phyloP scores from a whole-genome alignment of 1,284 basidiomycete genomes.

The Dichomitus squalens region DNA sequence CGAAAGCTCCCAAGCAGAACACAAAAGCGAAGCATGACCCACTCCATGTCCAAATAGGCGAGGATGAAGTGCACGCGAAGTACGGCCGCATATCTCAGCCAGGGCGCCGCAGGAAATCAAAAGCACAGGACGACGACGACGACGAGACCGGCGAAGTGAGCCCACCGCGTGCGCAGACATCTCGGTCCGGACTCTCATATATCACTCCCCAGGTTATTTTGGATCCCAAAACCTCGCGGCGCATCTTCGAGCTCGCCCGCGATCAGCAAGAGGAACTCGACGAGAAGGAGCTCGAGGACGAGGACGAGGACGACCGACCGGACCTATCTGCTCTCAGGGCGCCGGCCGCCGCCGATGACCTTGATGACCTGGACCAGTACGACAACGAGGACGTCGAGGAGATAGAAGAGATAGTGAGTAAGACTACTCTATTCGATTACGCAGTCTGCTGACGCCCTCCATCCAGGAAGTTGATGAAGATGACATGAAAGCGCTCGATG shows the following conservation, averaged over 20 bases:
- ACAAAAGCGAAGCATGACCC: constrained; percentile 79
- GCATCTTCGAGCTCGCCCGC: constrained; percentile 91
- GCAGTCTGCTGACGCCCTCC: constrained; percentile 7
- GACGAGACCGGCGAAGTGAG: constrained; percentile 59
- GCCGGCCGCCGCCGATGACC: constrained; percentile 37
- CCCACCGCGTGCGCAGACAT: background rate
- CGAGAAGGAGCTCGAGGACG: constrained; percentile 50
- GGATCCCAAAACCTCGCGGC: constrained; percentile 85
- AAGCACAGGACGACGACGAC: constrained; percentile 44
- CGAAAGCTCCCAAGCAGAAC: constrained; percentile 53
- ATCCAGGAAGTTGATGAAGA: constrained; percentile 85
- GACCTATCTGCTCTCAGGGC: constrained; percentile 37
- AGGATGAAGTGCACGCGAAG: constrained; percentile 74
- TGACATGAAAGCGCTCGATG: constrained; percentile 85
- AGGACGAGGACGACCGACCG: constrained; percentile 41
- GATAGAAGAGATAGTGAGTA: constrained; percentile 63
- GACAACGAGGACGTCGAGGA: constrained; percentile 51
- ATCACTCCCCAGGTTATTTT: constrained; percentile 60
- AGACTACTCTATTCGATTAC: constrained; percentile 7
- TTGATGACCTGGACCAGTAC: constrained; percentile 54
- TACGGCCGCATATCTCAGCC: constrained; percentile 79
- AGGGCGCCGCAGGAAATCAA: constrained; percentile 71
- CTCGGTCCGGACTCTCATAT: background rate
- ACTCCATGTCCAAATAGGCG: constrained; percentile 78
- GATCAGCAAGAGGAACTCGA: constrained; percentile 93